Evolutionary conservation across 139 green algal species (phyloP).

Genomic region (Chlamydomonas urium): DNA sequence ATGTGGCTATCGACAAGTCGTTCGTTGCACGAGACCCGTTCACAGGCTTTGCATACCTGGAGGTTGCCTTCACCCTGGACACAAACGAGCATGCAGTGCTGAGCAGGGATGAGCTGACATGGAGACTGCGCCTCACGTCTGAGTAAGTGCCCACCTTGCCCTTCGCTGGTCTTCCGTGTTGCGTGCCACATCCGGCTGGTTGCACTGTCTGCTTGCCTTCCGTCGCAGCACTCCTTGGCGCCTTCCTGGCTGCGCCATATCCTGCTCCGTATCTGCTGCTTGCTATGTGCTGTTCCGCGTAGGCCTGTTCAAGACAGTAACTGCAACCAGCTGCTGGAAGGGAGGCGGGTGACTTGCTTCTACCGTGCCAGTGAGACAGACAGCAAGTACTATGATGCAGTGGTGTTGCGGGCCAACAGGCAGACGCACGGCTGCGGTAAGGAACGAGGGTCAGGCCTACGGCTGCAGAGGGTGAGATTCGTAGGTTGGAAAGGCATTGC

Average conservation of each 20-base stretch:
- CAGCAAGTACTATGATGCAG: background rate
- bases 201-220: too few relatives aligned
- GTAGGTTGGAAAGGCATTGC: too few relatives aligned
- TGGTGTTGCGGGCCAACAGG: too few relatives aligned
- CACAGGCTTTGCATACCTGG: background rate
- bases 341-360: background rate
- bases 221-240: too few relatives aligned
- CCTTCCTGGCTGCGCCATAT: too few relatives aligned
- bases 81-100: background rate
- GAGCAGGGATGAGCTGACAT: background rate
- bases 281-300: background rate
- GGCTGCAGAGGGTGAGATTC: too few relatives aligned
- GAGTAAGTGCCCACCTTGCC: background rate
- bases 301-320: background rate
- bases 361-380: background rate
- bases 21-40: background rate
- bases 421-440: too few relatives aligned
- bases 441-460: too few relatives aligned
- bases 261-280: background rate
- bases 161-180: too few relatives aligned
- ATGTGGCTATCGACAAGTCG: background rate
- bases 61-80: background rate
- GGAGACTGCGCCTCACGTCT: background rate
- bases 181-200: too few relatives aligned
- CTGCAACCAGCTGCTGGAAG: background rate